A percentile compares a stretch with the other conserved stretches of the same genome.
phyloP scores from a whole-genome alignment of 208 protist genomes.

The Crithidia mellificae region DNA sequence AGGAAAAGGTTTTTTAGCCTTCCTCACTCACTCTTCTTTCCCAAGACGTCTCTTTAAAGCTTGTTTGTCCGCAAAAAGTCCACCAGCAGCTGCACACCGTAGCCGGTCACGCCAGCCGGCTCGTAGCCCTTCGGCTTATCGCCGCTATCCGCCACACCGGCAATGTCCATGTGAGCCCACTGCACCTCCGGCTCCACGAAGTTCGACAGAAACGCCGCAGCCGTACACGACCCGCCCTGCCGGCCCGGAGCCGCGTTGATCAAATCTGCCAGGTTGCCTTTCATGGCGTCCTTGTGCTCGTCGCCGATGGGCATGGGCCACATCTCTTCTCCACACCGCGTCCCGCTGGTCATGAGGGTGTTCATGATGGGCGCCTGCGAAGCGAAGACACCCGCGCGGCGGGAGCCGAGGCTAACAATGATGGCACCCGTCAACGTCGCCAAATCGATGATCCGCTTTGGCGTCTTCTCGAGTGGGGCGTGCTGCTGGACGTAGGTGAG shows the following conservation, averaged over 20 bases:
- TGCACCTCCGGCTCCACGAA: slow-evolving; percentile 62
- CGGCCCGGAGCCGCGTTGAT: slow-evolving; percentile 55
- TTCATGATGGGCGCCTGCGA: slow-evolving; percentile 43
- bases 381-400: slow-evolving; percentile 77
- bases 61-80: slow-evolving; percentile 63
- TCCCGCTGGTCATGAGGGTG: slow-evolving; percentile 55
- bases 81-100: slow-evolving; percentile 81
- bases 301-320: slow-evolving; percentile 89
- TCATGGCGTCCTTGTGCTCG: slow-evolving; percentile 73
- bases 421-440: slow-evolving; percentile 92
- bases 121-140: slow-evolving; percentile 70
- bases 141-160: slow-evolving; percentile 60
- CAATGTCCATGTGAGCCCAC: slow-evolving; percentile 89
- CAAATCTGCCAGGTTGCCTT: slow-evolving; percentile 73
- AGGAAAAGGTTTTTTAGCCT: too few relatives aligned
- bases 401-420: slow-evolving; percentile 72
- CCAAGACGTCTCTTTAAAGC: not conserved
- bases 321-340: slow-evolving; percentile 67
- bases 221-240: slow-evolving; percentile 78
- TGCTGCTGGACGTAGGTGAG: slow-evolving; percentile 85
- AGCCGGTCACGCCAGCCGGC: slow-evolving; percentile 77
- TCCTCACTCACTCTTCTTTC: not conserved
- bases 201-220: slow-evolving; percentile 79
- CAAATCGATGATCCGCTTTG: slow-evolving; percentile 80
- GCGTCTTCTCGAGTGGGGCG: slow-evolving; percentile 58